Base-by-base conservation (phyloP, 2,329 filamentous ascomycete species). In the Polytolypa hystricis region DNA sequence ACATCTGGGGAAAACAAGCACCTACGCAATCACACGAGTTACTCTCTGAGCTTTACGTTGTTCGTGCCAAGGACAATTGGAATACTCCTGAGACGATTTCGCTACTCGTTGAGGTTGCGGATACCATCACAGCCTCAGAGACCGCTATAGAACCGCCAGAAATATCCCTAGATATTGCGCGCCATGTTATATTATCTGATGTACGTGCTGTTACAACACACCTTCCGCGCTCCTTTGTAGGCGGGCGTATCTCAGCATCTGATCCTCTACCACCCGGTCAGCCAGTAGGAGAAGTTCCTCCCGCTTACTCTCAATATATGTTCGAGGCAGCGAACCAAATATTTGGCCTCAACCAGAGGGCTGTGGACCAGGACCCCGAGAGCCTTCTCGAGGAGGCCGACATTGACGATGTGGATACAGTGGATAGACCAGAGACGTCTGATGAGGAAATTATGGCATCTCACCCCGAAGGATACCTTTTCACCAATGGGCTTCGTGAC, bases 21-120 rank as follows among this genome's bases (percentile, higher is more conserved):
- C 70, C 78, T 1, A 72, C 76, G 19, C 66, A 72, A 9, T 69
- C 77, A 30, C 73, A 85, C 46, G 69, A 74, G 38, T 71, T 94
- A 25, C 74, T 84, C 50, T 76, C 77, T 4, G 76, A 81, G 50
- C 69, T 93, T 2, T 94, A 94, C 53, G 70, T 84, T 18, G 69
- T 75, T 39, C 75, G 81, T 30, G 72, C 81, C 4, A 89, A 86
- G 52, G 82, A 89, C 47, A 64, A 93, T 3, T 95, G 87, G 87
- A 86, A 86, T 53, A 85, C 79, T 3, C 71, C 81, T 1, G 79
- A 84, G 49, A 76, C 74, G 10, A 77, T 71, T 3, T 63, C 67
- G 4, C 61, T 94, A 5, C 71, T 95, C 2, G 70, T 79, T 19
- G 77, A 84, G 49, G 74, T 80, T 11, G 79, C 78, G 30, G 73